Evolutionary conservation across 768 basidiomycete genomes (phyloP).

Genomic region (Punctularia strigosozonata): DNA sequence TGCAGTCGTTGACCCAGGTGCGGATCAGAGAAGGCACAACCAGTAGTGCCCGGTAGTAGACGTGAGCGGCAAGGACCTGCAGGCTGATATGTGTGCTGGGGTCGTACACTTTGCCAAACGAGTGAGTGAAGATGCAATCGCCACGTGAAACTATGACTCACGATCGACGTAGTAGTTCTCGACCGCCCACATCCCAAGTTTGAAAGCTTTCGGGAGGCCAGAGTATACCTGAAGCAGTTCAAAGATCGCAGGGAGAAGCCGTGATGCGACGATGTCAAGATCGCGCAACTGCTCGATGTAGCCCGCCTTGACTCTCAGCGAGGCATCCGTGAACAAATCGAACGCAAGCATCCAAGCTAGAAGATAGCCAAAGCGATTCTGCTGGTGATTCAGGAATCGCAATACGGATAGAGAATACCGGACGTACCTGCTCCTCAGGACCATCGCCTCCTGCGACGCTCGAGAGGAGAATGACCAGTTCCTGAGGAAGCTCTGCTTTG

Average conservation of each 20-base stretch:
- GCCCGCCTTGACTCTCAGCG: conserved; percentile 71
- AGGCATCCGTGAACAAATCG: conserved; percentile 81
- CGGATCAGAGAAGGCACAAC: conserved; percentile 80
- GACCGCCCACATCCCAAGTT: conserved; percentile 75
- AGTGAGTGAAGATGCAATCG: neutral
- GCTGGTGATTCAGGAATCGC: conserved; percentile 5
- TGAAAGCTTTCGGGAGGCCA: conserved; percentile 55
- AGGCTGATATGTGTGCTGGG: conserved; percentile 37
- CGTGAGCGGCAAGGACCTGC: conserved; percentile 67
- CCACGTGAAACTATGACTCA: conserved; percentile 22
- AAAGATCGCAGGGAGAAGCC: conserved; percentile 67
- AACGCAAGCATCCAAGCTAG: conserved; percentile 86
- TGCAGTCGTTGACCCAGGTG: conserved; percentile 76
- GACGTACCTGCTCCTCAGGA: conserved; percentile 26
- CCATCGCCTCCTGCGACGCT: conserved; percentile 27
- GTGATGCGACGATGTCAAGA: conserved; percentile 44
- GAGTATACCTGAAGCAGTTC: conserved; percentile 54
- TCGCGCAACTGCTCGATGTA: conserved; percentile 83
- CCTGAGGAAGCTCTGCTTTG: conserved; percentile 47
- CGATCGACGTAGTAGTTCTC: conserved; percentile 74
- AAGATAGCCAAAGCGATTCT: conserved; percentile 53
- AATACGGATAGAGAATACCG: conserved; percentile 1
- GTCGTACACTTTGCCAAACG: conserved; percentile 38
- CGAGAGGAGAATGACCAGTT: conserved; percentile 55
- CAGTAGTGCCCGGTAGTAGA: conserved; percentile 81